phyloP scores from a whole-genome alignment of 805 yeast genomes.

The Candida ovalis region DNA sequence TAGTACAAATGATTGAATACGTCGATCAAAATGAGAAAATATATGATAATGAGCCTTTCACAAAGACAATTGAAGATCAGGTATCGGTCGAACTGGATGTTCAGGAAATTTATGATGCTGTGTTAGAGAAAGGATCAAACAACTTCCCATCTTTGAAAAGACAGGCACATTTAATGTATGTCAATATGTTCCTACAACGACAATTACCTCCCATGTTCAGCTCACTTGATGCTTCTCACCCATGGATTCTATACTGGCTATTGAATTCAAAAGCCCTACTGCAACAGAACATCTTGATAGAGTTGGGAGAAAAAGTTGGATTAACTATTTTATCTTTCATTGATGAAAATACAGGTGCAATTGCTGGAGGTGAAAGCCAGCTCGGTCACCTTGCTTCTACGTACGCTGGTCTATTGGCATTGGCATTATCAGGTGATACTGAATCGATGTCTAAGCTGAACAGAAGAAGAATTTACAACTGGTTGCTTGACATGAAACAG shows the following conservation, averaged over 20 bases:
- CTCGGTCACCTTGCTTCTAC: constrained; percentile 80
- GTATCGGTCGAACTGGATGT: constrained; percentile 34
- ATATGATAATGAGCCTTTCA: constrained; percentile 19
- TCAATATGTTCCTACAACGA: constrained; percentile 36
- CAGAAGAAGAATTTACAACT: constrained; percentile 45
- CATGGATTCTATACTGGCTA: constrained; percentile 90
- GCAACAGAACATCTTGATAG: constrained; percentile 28
- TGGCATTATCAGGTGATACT: constrained; percentile 47
- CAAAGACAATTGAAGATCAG: constrained; percentile 38
- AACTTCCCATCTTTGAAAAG: constrained; percentile 27
- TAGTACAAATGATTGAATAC: constrained; percentile 21
- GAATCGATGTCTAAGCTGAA: constrained; percentile 42
- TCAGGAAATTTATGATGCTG: constrained; percentile 29
- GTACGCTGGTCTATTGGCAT: constrained; percentile 68
- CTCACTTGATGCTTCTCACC: constrained; percentile 80
- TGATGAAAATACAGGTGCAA: constrained; percentile 50
- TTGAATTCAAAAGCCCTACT: constrained; percentile 49
- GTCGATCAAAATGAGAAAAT: constrained; percentile 9
- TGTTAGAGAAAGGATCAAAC: constrained; percentile 29
- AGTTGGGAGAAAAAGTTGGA: constrained; percentile 22
- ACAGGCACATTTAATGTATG: constrained; percentile 41
- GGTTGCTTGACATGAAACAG: constrained; percentile 65
- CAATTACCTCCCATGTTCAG: constrained; percentile 49
- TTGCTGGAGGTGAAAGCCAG: constrained; percentile 85
- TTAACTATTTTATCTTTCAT: constrained; percentile 29